Conservation (phyloP, 1,284 basidiomycete genomes). For the Ceratobasidium sp. region DNA sequence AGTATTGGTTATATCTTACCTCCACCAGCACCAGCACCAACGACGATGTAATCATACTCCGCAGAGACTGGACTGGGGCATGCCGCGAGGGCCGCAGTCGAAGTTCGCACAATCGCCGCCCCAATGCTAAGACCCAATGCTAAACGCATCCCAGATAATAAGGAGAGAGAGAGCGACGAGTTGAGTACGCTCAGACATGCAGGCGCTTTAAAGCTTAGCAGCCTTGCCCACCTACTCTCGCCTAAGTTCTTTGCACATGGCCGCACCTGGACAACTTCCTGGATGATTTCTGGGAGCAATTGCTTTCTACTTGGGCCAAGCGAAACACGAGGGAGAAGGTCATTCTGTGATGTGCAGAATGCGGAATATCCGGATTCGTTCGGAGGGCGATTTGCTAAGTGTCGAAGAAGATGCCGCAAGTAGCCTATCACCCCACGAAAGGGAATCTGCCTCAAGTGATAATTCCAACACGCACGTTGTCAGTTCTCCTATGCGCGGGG, state of each 20-base stretch:
- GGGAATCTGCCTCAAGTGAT: not conserved
- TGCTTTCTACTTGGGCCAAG: not conserved
- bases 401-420: not conserved
- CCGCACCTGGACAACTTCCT: not conserved
- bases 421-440: not conserved
- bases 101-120: not conserved
- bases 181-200: not conserved
- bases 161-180: not conserved
- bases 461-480: not conserved
- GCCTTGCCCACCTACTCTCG: not conserved
- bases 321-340: not conserved
- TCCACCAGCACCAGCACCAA: constrained; percentile 37
- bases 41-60: constrained; percentile 38
- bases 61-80: constrained; percentile 19
- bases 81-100: constrained; percentile 16
- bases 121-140: constrained; percentile 12
- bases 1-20: not conserved
- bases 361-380: not conserved
- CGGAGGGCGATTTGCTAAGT: not conserved
- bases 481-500: not conserved
- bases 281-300: not conserved
- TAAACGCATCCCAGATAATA: constrained; percentile 3
- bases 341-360: not conserved
- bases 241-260: not conserved
- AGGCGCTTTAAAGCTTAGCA: not conserved